Base-by-base conservation (phyloP, 192 early-diverging fungal genomes). In the Pilaira anomala region DNA sequence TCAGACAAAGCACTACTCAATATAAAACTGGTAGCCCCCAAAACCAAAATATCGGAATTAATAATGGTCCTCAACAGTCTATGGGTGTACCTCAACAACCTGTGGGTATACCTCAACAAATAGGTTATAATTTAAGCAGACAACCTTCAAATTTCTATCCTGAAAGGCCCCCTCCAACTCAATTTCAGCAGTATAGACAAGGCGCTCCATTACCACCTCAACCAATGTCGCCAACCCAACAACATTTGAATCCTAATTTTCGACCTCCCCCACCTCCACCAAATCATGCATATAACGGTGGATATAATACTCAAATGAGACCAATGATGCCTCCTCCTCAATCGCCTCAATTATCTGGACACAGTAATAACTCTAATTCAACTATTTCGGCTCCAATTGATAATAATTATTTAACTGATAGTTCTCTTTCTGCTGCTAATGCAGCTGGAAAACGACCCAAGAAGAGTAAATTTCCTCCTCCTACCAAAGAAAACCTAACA, bases 401-500 rank as follows among this genome's bases (percentile, higher is more conserved):
- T 39, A 52, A 56, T 36, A 40, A 25, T 22, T 69, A 69, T 39
- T 39, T 63, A 29, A 50, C 67, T 22, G 67, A 69, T 7, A 69
- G 67, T 44, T 69, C 67, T 18, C 19, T 69, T 16, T 55, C 53
- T 13, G 61, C 50, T 21, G 67, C 67, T 7, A 39, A 39, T 40
- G 16, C 49, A 7, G 59, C 67, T 16, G 67, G 67, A 11, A 61
- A 29, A 48, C 24, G 22, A 30, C n/a, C 60, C 24, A 51, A 61
- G 16, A 3, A 36, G 0, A 69, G 60, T n/a, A 39, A 28, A 49
- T 69, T 69, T 36, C 72, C 73, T 13, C 70, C 80, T 26, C 63
- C 60, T 57, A 76, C 76, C 3, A 61, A 50, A 19, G 72, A 81
- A 60, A 69, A 71, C 22, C 56, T 81, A 41, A 60, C 65, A n/a